Evolutionary conservation across 495 filamentous ascomycete genomes (phyloP), one percentile per base, ranked within the genome.

Genomic region (Aspergillus conjunctus): DNA sequence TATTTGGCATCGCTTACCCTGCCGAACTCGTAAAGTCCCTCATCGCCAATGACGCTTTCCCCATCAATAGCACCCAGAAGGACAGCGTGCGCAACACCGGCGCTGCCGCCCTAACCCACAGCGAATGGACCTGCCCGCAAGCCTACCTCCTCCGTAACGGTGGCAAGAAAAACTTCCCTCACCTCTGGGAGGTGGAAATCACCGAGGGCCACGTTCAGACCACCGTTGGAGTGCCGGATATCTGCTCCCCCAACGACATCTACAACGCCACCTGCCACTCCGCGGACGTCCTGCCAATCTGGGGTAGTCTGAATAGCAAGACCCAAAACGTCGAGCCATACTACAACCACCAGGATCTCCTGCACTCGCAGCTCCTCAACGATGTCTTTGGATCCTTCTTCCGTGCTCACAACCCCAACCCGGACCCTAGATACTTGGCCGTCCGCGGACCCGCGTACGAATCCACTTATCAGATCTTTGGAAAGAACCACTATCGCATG

Each of bases 261-360:
- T 68, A 67, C 60, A 72, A 71, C 45, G 69, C 71, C 1, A 68
- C 65, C 7, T 74, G 72, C 52, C 72, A 74, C 46, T 32, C 68
- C 8, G 53, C 70, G 6, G 70, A 74, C 22, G 64, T 70, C 9
- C 61, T 74, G 1, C 70, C 65, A 7, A 63, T 63, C 30, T 74
- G 72, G 72, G 70, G 70, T 3, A 72, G 65, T 0, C 54, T 74
- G 9, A 72, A 74, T 43, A 58, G 58, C 58, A 72, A 72, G 44
- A 69, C 70, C 15, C 21, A 64, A n/a, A 51, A 66, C 21, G 72
- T 72, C 3, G 50, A 44, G 17, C 66, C 70, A 0, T 74, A 74
- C 50, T 70, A 67, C 32, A 30, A 54, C 50, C 31, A 59, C n/a
- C 6, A 34, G 3, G 70, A 71, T 45, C 54, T 71, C 22, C 46